Conservation (phyloP, 306 rosid genomes). For the Sphenostylis stenocarpa region DNA sequence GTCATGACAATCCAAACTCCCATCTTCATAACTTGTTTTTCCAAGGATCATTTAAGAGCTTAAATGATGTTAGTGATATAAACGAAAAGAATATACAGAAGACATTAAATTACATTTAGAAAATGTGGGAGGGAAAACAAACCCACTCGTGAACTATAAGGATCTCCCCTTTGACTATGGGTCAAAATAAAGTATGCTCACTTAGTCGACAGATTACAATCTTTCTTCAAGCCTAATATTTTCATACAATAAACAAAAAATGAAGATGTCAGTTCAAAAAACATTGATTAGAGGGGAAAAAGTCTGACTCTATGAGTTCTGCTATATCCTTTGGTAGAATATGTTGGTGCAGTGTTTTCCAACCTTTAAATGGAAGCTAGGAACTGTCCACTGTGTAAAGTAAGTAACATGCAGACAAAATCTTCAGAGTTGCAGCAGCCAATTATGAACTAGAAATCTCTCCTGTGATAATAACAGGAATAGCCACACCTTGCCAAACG, state of each 20-base stretch:
- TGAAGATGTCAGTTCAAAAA: slow-evolving; percentile 7
- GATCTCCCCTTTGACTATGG: slow-evolving; percentile 18
- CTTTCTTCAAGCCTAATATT: slow-evolving; percentile 25
- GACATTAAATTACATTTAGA: slow-evolving; percentile 18
- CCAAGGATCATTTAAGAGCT: background rate
- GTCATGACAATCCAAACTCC: slow-evolving; percentile 10
- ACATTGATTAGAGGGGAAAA: slow-evolving; percentile 21
- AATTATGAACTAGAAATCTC: slow-evolving; percentile 26
- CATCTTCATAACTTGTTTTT: background rate
- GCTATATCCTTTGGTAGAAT: slow-evolving; percentile 26
- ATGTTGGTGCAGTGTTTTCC: slow-evolving; percentile 26
- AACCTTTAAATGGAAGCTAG: slow-evolving; percentile 34
- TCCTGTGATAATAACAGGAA: slow-evolving; percentile 34
- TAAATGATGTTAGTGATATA: background rate
- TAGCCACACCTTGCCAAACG: slow-evolving; percentile 35
- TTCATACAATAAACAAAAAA: slow-evolving; percentile 24
- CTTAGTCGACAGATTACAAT: slow-evolving; percentile 12
- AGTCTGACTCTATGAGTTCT: background rate
- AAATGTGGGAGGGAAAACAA: background rate
- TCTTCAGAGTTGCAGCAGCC: slow-evolving; percentile 29
- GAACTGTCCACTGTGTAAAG: slow-evolving; percentile 12
- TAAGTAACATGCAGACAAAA: slow-evolving; percentile 38
- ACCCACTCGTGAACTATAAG: slow-evolving; percentile 20
- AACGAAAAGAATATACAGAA: background rate
- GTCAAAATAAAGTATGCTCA: slow-evolving; percentile 1